phyloP scores from a whole-genome alignment of 208 protist species.

The Leishmania lainsoni region DNA sequence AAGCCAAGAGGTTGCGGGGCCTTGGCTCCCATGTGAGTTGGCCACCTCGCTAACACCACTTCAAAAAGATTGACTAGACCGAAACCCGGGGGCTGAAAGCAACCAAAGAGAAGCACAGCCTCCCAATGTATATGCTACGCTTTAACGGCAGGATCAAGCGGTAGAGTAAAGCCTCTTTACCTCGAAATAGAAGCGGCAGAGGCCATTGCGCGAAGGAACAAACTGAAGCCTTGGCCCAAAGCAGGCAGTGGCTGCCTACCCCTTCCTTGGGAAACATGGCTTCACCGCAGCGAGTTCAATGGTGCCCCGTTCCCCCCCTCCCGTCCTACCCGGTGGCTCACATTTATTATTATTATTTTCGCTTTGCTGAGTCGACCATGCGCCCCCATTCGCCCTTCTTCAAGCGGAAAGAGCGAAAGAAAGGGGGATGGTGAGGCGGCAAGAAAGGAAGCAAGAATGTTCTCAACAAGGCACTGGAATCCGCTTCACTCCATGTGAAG shows the following conservation, averaged over 20 bases:
- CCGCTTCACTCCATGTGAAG: too few species aligned
- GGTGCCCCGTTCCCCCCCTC: neutral
- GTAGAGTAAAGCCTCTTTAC: neutral
- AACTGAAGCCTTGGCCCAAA: neutral
- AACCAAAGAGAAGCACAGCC: neutral
- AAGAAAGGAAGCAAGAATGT: too few species aligned
- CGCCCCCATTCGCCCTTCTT: neutral
- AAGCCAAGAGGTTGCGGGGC: neutral
- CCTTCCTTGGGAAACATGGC: neutral
- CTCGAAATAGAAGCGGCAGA: neutral
- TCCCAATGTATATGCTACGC: neutral
- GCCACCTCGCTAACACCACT: neutral
- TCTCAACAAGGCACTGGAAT: too few species aligned
- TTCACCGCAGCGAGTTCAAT: neutral
- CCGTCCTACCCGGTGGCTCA: neutral
- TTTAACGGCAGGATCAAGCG: neutral
- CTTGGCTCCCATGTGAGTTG: neutral
- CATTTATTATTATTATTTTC: neutral
- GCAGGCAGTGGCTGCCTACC: neutral
- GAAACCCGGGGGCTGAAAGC: neutral
- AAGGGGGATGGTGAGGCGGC: too few species aligned
- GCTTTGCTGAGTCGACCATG: neutral
- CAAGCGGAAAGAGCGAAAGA: too few species aligned
- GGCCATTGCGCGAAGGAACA: neutral
- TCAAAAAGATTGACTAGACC: neutral